phyloP scores from a whole-genome alignment of 106 monocot genomes.

The Cymbidium sinense region DNA sequence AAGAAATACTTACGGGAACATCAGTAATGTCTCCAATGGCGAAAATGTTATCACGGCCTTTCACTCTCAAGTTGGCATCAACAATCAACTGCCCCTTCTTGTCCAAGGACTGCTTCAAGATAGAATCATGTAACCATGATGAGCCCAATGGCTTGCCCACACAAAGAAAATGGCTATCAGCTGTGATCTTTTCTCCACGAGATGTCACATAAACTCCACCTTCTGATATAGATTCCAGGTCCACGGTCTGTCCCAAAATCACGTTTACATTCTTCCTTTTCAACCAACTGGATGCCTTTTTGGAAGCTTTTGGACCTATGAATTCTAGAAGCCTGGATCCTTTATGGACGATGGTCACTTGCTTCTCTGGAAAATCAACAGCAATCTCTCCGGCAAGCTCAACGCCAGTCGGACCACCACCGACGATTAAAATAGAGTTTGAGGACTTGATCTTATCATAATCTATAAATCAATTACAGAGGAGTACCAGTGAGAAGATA shows the following conservation, averaged over 20 bases:
- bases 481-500: not conserved
- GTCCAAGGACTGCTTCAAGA: slow-evolving; percentile 24
- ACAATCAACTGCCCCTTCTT: slow-evolving; percentile 28
- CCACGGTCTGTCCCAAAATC: slow-evolving; percentile 16
- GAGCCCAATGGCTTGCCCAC: slow-evolving; percentile 24
- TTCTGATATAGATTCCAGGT: slow-evolving; percentile 12
- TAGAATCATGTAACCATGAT: slow-evolving; percentile 25
- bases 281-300: slow-evolving; percentile 23
- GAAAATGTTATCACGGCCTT: slow-evolving; percentile 30
- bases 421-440: slow-evolving; percentile 21
- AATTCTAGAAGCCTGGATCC: slow-evolving; percentile 26
- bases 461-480: slow-evolving; percentile 8
- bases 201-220: slow-evolving; percentile 28
- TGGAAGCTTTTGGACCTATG: slow-evolving; percentile 30
- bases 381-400: slow-evolving; percentile 38
- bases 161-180: slow-evolving; percentile 39
- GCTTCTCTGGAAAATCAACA: slow-evolving; percentile 30
- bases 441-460: slow-evolving; percentile 25
- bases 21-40: slow-evolving; percentile 40
- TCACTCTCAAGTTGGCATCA: slow-evolving; percentile 33
- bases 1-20: slow-evolving; percentile 26
- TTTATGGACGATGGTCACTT: slow-evolving; percentile 27
- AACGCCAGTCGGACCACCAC: slow-evolving; percentile 30
- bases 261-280: slow-evolving; percentile 22
- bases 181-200: slow-evolving; percentile 23